Conservation (phyloP, 2,329 filamentous ascomycete genomes). For the Fusarium sp. region DNA sequence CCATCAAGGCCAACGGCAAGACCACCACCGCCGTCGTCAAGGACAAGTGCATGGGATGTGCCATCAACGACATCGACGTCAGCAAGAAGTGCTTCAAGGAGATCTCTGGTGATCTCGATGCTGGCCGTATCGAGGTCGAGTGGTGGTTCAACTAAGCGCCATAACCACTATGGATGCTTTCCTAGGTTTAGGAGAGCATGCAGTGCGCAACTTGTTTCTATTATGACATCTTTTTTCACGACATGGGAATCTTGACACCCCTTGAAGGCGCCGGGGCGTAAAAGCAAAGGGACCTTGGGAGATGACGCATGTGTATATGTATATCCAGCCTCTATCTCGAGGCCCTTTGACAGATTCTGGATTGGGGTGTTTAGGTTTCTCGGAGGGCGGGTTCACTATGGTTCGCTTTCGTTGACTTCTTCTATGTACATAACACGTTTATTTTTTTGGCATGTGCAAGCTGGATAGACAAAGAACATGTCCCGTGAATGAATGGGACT, state of each 20-base stretch:
- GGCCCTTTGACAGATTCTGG: conserved; percentile 30
- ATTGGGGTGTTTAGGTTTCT: conserved; percentile 42
- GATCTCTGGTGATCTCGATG: conserved; percentile 57
- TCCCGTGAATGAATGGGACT: conserved; percentile 13
- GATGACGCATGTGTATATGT: background rate
- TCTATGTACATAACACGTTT: conserved; percentile 33
- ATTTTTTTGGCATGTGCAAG: conserved; percentile 20
- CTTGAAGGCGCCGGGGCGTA: conserved; percentile 33
- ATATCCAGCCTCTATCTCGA: background rate
- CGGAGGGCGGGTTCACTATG: conserved; percentile 29
- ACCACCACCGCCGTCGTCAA: conserved; percentile 65
- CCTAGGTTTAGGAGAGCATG: conserved; percentile 18
- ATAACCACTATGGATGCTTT: conserved; percentile 11
- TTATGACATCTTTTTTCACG: conserved; percentile 39
- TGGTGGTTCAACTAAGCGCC: conserved; percentile 58
- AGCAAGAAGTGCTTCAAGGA: conserved; percentile 63
- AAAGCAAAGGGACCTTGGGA: conserved; percentile 10
- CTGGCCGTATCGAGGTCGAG: conserved; percentile 52
- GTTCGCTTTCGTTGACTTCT: conserved; percentile 35
- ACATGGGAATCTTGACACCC: conserved; percentile 37
- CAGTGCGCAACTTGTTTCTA: conserved; percentile 22
- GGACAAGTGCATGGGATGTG: conserved; percentile 80
- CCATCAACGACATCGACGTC: conserved; percentile 64
- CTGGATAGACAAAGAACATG: conserved; percentile 31
- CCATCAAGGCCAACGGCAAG: conserved; percentile 67